Conservation (phyloP, 148 eudicot genomes). For the Chenopodium formosanum region DNA sequence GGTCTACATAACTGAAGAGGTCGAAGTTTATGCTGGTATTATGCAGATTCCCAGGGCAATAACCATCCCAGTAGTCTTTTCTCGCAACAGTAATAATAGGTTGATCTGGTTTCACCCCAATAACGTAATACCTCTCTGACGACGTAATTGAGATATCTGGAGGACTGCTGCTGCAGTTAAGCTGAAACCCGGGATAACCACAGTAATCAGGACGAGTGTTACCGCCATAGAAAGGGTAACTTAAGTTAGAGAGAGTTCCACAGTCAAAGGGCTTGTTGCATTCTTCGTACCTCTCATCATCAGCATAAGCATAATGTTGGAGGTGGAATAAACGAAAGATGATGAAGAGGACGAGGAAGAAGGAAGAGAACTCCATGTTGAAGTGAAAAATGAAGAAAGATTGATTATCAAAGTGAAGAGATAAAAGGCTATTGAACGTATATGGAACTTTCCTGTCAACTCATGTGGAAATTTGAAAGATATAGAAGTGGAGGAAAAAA, state of each 20-base stretch:
- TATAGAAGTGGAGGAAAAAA: no score
- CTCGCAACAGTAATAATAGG: slow-evolving; percentile 36
- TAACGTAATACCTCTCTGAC: slow-evolving; percentile 29
- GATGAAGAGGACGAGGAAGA: not conserved
- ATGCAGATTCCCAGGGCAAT: slow-evolving; percentile 24
- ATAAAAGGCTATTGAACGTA: no score
- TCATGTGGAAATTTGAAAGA: no score
- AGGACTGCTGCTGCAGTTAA: slow-evolving; percentile 32
- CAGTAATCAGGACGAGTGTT: slow-evolving; percentile 33
- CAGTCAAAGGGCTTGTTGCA: slow-evolving; percentile 40
- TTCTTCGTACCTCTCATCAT: slow-evolving; percentile 19
- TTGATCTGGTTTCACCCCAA: slow-evolving; percentile 10
- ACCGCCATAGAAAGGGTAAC: slow-evolving; percentile 52
- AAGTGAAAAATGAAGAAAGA: not conserved
- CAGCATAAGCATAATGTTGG: slow-evolving; percentile 15
- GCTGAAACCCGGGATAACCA: slow-evolving; percentile 48
- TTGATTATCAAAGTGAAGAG: not conserved
- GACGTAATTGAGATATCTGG: slow-evolving; percentile 16
- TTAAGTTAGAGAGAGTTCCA: slow-evolving; percentile 24
- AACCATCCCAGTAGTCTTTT: slow-evolving; percentile 26
- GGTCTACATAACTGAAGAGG: slow-evolving; percentile 24
- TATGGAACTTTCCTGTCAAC: no score
- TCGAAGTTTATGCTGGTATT: slow-evolving; percentile 31
- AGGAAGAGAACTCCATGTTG: slow-evolving; percentile 7
- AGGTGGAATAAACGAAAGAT: not conserved